Evolutionary conservation across 1,139 yeast species (phyloP), one percentile per base, ranked within the genome.

Genomic region (Arxiozyma slooffiae): DNA sequence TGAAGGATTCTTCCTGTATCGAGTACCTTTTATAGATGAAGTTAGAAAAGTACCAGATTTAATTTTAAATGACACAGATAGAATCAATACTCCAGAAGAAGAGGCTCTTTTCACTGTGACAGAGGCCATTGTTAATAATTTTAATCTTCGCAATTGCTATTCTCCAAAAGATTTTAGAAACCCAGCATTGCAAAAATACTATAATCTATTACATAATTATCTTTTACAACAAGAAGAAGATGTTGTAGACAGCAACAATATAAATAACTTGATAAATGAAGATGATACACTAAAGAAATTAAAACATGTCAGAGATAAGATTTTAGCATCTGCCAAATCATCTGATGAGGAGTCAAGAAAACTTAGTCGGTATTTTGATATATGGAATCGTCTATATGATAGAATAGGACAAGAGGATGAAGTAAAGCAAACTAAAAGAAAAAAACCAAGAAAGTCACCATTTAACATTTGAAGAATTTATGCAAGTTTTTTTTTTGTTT

Each of bases 171-270:
- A 79, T 6, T 82, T 72, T 58, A 76, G 76, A 14, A 88, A 85
- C 62, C 95, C 96, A 0, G 69, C 77, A 1, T 66, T 89, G 43
- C 81, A 80, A 52, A 82, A 80, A 71, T 85, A 82, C 60, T 83
- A 80, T 64, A 76, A 78, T 53, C 70, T 81, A 0, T 66, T 88
- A 24, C 82, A 82, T 59, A 84, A 85, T 51, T 79, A 80, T 53
- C 74, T 87, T 18, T 68, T 89, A 46, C 90, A 85, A 56, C 76
- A 77, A 17, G 85, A 79, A 53, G 67, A 74, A 17, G 73, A 61
- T 1, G 46, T 52, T 42, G 55, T 54, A 9, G 70, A 66, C 48
- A 60, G 58, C 23, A 57, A 52, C 11, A 48, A 48, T 23, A 46
- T 38, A 11, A 43, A 49, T 21, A 41, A 47, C 11, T 20, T 53